Base-by-base conservation (phyloP, 192 early-diverging fungal genomes). In the Diversispora eburnea region DNA sequence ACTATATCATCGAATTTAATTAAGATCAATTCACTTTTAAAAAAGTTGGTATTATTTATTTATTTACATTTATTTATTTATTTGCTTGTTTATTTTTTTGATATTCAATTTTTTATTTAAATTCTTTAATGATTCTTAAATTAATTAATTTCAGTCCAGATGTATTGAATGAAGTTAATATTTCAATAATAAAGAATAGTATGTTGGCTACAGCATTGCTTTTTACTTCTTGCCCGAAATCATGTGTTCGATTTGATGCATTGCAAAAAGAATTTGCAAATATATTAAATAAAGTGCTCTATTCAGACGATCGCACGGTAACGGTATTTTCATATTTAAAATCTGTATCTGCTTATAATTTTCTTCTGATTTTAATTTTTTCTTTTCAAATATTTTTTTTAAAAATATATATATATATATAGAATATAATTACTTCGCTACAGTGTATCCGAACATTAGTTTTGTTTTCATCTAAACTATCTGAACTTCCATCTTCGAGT, bases 391-490 rank as follows among this genome's bases (percentile, higher is more conserved):
- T 22, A n/a, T n/a, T n/a, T n/a, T n/a, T n/a, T n/a, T n/a, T n/a
- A n/a, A n/a, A n/a, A n/a, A n/a, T n/a, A n/a, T n/a, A n/a, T n/a
- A n/a, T n/a, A n/a, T n/a, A n/a, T n/a, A 62, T 51, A 9, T 77
- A 82, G 77, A 73, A 79, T 46, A 70, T 55, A 5, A 42, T 76
- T 25, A 79, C 76, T 10, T 74, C 77, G 17, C 76, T 79, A 20
- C 82, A 83, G 69, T 83, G 82, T 45, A 51, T 75, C 8, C 75
- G 82, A 17, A 83, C 78, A 3, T 61, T 83, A 8, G 64, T 83
- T 7, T 54, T 74, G 51, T 42, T 83, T 46, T 67, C 82, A 22
- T 77, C 76, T 20, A 77, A 77, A 33, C 69, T 33, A 52, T 58
- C 25, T 33, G 25, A 33, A 33, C 25, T 33, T 33, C 25, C 25